Conservation (phyloP, 768 basidiomycete genomes). For the Xanthoconium stramineum region DNA sequence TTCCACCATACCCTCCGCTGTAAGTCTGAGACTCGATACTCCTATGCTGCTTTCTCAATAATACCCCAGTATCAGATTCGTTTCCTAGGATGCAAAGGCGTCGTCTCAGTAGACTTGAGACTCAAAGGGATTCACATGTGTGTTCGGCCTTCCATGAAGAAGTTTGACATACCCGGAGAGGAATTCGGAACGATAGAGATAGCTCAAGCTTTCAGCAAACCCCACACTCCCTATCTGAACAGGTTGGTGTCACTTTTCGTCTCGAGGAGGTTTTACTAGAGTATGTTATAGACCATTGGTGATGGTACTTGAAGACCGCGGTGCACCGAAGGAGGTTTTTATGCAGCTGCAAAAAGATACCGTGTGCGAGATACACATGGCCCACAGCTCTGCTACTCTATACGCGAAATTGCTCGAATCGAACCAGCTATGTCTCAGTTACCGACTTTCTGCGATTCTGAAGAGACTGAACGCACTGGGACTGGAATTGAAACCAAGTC, state of each 20-base stretch:
- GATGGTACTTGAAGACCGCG: constrained; percentile 76
- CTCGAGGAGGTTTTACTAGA: no score
- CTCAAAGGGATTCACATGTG: constrained; percentile 61
- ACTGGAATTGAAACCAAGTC: constrained; percentile 42
- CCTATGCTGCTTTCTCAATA: neutral
- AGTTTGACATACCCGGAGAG: constrained; percentile 55
- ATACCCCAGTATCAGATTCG: constrained; percentile 69
- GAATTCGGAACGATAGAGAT: constrained; percentile 68
- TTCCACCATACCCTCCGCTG: constrained; percentile 55
- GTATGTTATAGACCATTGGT: constrained; percentile 53
- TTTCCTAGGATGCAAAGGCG: constrained; percentile 81
- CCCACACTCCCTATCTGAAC: constrained; percentile 68
- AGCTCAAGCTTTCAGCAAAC: constrained; percentile 56
- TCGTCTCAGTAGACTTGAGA: constrained; percentile 64
- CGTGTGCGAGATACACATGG: constrained; percentile 54
- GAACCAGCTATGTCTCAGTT: constrained; percentile 47
- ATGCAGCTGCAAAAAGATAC: constrained; percentile 57
- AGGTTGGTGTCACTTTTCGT: constrained; percentile 48
- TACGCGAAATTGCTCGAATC: constrained; percentile 48
- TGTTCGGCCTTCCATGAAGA: constrained; percentile 69
- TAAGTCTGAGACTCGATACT: constrained; percentile 33
- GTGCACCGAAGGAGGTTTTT: constrained; percentile 57
- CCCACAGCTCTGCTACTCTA: constrained; percentile 51
- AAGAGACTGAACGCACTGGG: constrained; percentile 44
- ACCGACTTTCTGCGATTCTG: constrained; percentile 49